phyloP scores from a whole-genome alignment of 2,329 filamentous ascomycete genomes.

The Chaetomiaceae sp. region DNA sequence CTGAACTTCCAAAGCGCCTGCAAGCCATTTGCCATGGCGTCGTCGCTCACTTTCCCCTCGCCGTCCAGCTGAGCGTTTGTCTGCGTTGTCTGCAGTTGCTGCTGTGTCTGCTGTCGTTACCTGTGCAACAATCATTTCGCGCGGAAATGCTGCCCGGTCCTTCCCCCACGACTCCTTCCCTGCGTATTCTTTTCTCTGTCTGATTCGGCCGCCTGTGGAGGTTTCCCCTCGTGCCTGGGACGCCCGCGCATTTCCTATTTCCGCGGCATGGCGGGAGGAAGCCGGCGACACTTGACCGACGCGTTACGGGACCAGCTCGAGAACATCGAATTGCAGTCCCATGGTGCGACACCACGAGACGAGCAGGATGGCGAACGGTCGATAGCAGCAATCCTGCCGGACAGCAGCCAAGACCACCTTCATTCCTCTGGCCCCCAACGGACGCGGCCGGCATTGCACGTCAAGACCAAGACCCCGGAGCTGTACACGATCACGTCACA shows the following conservation, averaged over 20 bases:
- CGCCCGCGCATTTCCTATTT: neutral
- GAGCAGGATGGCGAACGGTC: too few species aligned
- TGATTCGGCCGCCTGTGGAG: neutral
- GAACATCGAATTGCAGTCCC: slow-evolving; percentile 22
- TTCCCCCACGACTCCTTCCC: neutral
- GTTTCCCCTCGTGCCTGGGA: neutral
- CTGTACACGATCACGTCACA: slow-evolving; percentile 31
- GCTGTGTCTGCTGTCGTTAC: too few species aligned
- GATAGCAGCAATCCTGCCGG: neutral
- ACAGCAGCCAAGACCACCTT: too few species aligned
- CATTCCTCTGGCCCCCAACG: slow-evolving; percentile 8
- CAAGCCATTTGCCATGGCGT: too few species aligned
- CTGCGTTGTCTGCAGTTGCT: too few species aligned
- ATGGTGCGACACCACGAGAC: neutral
- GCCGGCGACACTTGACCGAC: slow-evolving; percentile 15
- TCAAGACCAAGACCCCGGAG: slow-evolving; percentile 19
- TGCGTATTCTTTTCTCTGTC: neutral
- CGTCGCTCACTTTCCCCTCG: too few species aligned
- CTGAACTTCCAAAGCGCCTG: too few species aligned
- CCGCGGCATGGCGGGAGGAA: slow-evolving; percentile 20
- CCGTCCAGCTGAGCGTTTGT: too few species aligned
- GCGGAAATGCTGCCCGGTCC: too few species aligned
- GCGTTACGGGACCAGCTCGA: slow-evolving; percentile 24
- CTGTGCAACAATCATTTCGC: too few species aligned
- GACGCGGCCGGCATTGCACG: slow-evolving; percentile 14